Percentiles rank a stretch among this genome's conserved stretches.
Conservation (phyloP, 2,329 filamentous ascomycete species). For the Colletotrichum sp. region DNA sequence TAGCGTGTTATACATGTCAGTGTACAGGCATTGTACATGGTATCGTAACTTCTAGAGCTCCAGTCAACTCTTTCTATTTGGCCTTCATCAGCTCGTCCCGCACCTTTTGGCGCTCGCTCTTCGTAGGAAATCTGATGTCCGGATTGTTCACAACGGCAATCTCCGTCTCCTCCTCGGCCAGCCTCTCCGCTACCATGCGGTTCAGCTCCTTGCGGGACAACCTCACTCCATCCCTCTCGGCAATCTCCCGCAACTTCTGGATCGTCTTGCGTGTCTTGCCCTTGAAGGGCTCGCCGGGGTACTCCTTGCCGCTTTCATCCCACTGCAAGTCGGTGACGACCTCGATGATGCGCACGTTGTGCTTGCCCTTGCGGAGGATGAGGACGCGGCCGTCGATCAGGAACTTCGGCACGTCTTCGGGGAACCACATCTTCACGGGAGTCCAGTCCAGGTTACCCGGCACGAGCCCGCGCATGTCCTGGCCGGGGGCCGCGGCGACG, state of each 20-base stretch:
- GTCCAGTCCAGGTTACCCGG: conserved; percentile 63
- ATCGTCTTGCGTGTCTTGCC: conserved; percentile 52
- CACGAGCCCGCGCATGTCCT: conserved; percentile 44
- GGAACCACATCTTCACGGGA: conserved; percentile 63
- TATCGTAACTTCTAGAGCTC: not conserved
- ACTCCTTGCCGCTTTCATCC: conserved; percentile 50
- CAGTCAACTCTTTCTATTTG: not conserved
- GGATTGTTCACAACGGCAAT: conserved; percentile 44
- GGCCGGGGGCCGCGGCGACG: conserved; percentile 58
- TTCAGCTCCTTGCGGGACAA: conserved; percentile 31
- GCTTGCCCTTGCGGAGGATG: conserved; percentile 67
- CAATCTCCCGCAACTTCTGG: conserved; percentile 38
- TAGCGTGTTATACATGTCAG: conserved; percentile 13
- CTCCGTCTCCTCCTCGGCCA: conserved; percentile 21
- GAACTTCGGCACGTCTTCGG: conserved; percentile 62
- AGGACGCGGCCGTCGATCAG: conserved; percentile 64
- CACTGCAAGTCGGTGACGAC: conserved; percentile 63
- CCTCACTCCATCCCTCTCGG: conserved; percentile 32
- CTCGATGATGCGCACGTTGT: conserved; percentile 66
- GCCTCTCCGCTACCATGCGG: conserved; percentile 29
- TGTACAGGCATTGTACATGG: conserved; percentile 15
- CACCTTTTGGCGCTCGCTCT: conserved; percentile 9
- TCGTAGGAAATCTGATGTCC: conserved; percentile 40
- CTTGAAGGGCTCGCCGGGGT: conserved; percentile 58
- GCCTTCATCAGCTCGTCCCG: not conserved